Base-by-base conservation (phyloP, 2,329 filamentous ascomycete genomes). In the Sclerotinia borealis region DNA sequence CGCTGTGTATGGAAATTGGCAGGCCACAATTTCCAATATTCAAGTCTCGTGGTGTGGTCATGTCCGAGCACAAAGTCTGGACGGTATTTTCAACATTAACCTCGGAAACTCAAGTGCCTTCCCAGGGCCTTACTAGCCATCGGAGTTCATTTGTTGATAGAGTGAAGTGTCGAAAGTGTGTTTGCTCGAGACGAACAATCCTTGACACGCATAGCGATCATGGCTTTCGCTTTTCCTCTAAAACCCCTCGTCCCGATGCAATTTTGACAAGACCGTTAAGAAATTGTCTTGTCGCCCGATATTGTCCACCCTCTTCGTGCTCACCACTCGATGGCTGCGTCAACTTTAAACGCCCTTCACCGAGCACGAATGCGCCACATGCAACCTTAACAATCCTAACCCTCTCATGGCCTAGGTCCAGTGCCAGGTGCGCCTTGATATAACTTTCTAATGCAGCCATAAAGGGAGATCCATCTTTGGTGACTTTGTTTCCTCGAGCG, bases 281-380 rank as follows among this genome's bases (percentile, higher is more conserved):
- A 19, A 73, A 59, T 10, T 66, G 64, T 27, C 62, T 61, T 2
- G 67, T 71, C 56, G 71, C 70, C 36, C 67, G 62, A 41, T 52
- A 59, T 58, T 71, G 67, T 45, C 63, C 52, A 59, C 56, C 66
- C 3, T 66, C 58, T 34, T 56, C 68, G 45, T 69, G 64, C 39
- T 65, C 61, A 17, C 43, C 51, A 39, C 25, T 51, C 1, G 50
- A n/a, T 4, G 67, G 55, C 63, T 67, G 67, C 49, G 65, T 77
- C 63, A 77, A 62, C 68, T 79, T 80, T 8, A 79, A 67, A 41
- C 75, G 76, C 17, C 78, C 75, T 29, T 76, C 74, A 69, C 67
- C 75, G 56, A 81, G 68, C 22, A 74, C 73, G 68, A 80, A 79
- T 43, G 75, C 75, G 41, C 73, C 74, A 69, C 77, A 79, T 15